phyloP scores from a whole-genome alignment of 2,329 filamentous ascomycete species.

The Rasamsonia emersonii region DNA sequence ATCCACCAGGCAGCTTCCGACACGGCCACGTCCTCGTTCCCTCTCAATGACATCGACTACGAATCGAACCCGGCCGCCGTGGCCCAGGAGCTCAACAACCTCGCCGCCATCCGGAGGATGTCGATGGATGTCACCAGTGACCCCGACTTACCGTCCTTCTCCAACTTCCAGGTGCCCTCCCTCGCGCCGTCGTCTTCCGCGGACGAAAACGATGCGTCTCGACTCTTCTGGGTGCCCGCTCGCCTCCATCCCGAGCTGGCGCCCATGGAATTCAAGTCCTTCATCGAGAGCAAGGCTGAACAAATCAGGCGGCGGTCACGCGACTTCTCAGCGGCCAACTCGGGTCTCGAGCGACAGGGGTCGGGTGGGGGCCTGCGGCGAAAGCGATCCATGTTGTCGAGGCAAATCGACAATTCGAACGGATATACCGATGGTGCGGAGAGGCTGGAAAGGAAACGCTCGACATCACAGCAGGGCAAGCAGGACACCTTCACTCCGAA shows the following conservation, averaged over 20 bases:
- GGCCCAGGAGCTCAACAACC: constrained; percentile 82
- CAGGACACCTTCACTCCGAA: constrained; percentile 54
- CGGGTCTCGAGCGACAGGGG: constrained; percentile 43
- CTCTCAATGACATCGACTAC: constrained; percentile 76
- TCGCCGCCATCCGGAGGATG: constrained; percentile 83
- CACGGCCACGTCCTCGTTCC: constrained; percentile 54
- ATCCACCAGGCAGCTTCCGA: constrained; percentile 47
- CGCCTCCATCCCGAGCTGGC: constrained; percentile 89
- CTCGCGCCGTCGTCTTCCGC: constrained; percentile 34
- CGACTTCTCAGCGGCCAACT: constrained; percentile 55
- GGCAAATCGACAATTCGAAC: constrained; percentile 71
- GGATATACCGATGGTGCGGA: constrained; percentile 80
- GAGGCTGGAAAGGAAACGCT: constrained; percentile 64
- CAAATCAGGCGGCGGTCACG: constrained; percentile 78
- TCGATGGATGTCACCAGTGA: constrained; percentile 82
- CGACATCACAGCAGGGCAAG: constrained; percentile 44
- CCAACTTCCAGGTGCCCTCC: constrained; percentile 32
- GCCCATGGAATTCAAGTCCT: constrained; percentile 92
- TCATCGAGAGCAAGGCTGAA: constrained; percentile 86
- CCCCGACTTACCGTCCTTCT: constrained; percentile 41
- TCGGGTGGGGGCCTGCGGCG: constrained; percentile 58
- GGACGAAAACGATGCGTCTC: constrained; percentile 79
- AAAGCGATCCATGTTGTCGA: constrained; percentile 93
- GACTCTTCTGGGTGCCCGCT: constrained; percentile 92
- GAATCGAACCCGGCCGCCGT: constrained; percentile 85